These are phyloP conservation scores for Lanmaoa pseudosensibilis DNA, from an alignment of 768 basidiomycete species.

Conservation along the genomic window DNA sequence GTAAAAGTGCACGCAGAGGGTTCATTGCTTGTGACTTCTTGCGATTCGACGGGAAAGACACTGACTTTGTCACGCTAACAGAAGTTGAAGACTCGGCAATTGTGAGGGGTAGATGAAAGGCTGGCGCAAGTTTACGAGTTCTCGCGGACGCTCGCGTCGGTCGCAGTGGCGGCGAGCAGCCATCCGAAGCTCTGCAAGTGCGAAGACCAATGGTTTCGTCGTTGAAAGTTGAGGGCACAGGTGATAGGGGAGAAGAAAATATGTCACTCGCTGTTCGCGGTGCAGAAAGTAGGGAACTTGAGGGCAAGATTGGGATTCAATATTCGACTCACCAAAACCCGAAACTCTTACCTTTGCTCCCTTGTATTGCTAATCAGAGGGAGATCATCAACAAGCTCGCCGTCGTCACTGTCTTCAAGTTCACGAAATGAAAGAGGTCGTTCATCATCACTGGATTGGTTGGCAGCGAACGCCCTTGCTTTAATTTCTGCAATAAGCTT, in stretches of 20 bases:
- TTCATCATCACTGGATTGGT: constrained; percentile 45
- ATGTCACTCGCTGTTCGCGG: background rate
- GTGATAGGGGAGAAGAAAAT: constrained; percentile 27
- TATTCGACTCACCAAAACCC: background rate
- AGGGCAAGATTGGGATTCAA: background rate
- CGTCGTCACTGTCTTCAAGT: constrained; percentile 55
- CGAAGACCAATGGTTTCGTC: background rate
- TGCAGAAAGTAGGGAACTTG: constrained; percentile 10
- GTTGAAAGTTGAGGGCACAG: constrained; percentile 12
- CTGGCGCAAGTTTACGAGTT: constrained; percentile 12
- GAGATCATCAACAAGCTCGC: constrained; percentile 35
- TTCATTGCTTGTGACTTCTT: constrained; percentile 36
- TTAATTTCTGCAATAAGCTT: constrained; percentile 65
- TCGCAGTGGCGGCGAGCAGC: constrained; percentile 5
- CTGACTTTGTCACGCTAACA: background rate
- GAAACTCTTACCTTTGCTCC: constrained; percentile 10
- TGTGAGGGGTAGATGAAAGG: constrained; percentile 15
- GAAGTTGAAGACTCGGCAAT: constrained; percentile 6
- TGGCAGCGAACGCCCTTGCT: constrained; percentile 54
- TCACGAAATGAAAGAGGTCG: constrained; percentile 39
- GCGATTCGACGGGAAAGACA: background rate
- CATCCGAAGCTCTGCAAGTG: background rate
- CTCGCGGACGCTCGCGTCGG: constrained; percentile 21
- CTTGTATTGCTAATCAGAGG: constrained; percentile 8
- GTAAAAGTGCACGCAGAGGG: constrained; percentile 55